These are phyloP conservation scores for Magnolia officinalis DNA, from an alignment of 164 flowering plant genomes.

Conservation along the genomic window DNA sequence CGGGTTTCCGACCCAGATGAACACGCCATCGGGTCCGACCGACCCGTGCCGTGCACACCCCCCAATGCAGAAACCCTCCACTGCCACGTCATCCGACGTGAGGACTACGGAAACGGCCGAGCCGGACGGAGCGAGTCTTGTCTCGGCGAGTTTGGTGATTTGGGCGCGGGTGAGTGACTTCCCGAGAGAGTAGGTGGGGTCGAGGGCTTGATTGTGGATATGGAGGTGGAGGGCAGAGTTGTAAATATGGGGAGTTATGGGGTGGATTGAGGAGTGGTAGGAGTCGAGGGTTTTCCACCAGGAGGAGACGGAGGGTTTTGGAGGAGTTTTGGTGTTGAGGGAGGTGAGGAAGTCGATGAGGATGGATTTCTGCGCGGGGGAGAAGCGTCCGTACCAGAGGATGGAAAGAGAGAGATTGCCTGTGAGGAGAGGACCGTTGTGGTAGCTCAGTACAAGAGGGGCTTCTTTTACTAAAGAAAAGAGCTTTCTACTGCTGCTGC, in stretches of 20 bases:
- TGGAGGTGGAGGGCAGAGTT: not conserved
- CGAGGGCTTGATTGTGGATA: conserved; percentile 1
- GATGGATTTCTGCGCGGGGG: conserved; percentile 20
- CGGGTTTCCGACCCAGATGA: conserved; percentile 20
- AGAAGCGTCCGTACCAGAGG: conserved; percentile 31
- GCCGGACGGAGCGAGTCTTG: not conserved
- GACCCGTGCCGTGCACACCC: conserved; percentile 17
- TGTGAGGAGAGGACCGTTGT: conserved; percentile 25
- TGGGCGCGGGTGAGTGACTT: conserved; percentile 10
- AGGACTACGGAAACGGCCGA: conserved; percentile 1
- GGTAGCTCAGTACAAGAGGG: conserved; percentile 24
- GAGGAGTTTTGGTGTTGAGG: conserved; percentile 8
- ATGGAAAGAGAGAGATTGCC: conserved; percentile 26
- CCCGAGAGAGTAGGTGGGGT: conserved; percentile 9
- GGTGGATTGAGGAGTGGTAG: conserved; percentile 11
- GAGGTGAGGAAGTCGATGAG: conserved; percentile 29
- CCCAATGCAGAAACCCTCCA: conserved; percentile 21
- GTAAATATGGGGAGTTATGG: not conserved
- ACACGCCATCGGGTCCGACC: not conserved
- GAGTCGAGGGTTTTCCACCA: conserved; percentile 33
- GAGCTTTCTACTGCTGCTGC: conserved; percentile 6
- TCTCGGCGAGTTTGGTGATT: not conserved
- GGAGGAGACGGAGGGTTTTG: conserved; percentile 20
- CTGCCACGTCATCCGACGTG: conserved; percentile 15
- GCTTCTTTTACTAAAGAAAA: conserved; percentile 15